Evolutionary conservation across 768 basidiomycete genomes (phyloP), one percentile per base, ranked within the genome.

Genomic region (Kwoniella dendrophila): DNA sequence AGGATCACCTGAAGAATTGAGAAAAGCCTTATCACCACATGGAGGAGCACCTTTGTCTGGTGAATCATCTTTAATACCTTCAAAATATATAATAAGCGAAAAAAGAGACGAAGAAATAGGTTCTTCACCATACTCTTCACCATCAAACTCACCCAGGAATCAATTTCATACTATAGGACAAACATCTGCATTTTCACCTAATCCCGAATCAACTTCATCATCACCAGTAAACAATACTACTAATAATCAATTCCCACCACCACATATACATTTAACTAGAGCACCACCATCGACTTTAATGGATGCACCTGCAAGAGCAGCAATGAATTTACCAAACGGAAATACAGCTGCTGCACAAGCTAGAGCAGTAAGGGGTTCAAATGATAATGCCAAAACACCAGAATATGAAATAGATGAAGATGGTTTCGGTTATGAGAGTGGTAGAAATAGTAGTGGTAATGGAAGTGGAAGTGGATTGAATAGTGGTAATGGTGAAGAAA

Each of bases 241-340:
- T 30, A 48, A 55, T 20, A 20, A 20, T 5, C 6, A 5, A 10
- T 43, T 20, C 6, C 41, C 12, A 14, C 16, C 58, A 38, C 27
- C 62, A 3, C 45, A 49, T 16, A 66, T 64, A 44, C 58, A 66
- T 34, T 43, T 72, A 24, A 57, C 64, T 16, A 43, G 73, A 29
- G 56, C 71, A 22, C 72, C 69, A 3, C 74, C 74, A 34, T 66
- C 59, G 22, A 68, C 68, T 33, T 61, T 72, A 33, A 62, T 73
- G 16, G 77, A 78, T 57, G 77, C 77, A 26, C 77, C 77, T 6
- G 76, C 75, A 14, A 44, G 77, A 62, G 77, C 77, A 38, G 77
- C 77, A 18, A 56, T 78, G 69, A 72, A 65, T 44, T 59, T 79
- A 54, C 78, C 78, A 0, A 79, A 79, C 58, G 70, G 57, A 2